phyloP scores from a whole-genome alignment of 306 rosid species.

The Vicia sativa region DNA sequence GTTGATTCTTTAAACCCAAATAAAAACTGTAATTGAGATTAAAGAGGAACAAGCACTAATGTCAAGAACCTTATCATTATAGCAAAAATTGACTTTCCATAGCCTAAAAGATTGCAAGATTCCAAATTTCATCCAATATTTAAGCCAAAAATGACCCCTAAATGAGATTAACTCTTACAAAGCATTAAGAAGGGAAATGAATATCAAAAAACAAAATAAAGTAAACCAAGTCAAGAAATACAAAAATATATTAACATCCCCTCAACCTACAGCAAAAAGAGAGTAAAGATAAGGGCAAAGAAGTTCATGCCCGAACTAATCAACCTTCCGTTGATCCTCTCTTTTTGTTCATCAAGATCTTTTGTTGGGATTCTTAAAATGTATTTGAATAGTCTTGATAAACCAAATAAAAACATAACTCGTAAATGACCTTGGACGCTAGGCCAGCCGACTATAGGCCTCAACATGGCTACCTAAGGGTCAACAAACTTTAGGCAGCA shows the following conservation, averaged over 20 bases:
- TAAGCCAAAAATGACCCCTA: too few relatives aligned
- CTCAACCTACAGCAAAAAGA: too few relatives aligned
- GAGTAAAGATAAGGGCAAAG: neutral
- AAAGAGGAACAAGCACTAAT: conserved; percentile 1
- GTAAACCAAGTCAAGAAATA: too few relatives aligned
- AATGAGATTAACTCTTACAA: too few relatives aligned
- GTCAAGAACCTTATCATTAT: neutral
- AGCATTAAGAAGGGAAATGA: too few relatives aligned
- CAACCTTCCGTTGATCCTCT: neutral
- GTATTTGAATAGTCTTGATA: neutral
- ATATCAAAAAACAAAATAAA: too few relatives aligned
- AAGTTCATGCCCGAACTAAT: neutral
- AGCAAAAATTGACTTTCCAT: neutral
- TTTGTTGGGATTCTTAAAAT: neutral
- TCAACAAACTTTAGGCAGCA: neutral
- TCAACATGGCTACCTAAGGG: too few relatives aligned
- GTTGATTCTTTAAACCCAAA: neutral
- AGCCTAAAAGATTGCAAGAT: neutral
- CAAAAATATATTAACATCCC: too few relatives aligned
- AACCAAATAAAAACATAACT: too few relatives aligned
- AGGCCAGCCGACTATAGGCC: too few relatives aligned
- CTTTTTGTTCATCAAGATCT: neutral
- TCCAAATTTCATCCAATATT: neutral
- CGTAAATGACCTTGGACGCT: too few relatives aligned
- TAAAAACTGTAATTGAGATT: neutral